A percentile compares a stretch with the other conserved stretches of the same genome.
These are phyloP conservation scores for Cytospora leucostoma DNA, from an alignment of 2,329 filamentous ascomycete genomes.

Conservation along the genomic window DNA sequence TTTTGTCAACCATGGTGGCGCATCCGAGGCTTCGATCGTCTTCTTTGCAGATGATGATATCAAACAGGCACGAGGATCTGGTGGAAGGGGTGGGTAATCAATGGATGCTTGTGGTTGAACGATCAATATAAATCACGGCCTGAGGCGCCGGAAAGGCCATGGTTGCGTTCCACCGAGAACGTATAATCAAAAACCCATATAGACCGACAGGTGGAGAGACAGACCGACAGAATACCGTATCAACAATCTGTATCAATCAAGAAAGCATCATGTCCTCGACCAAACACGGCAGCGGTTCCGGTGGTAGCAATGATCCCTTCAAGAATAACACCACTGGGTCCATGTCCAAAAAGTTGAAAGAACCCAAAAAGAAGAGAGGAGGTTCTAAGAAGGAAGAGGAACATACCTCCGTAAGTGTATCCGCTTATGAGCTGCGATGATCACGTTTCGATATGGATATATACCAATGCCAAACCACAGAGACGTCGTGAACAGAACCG, in stretches of 20 bases:
- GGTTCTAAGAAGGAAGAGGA: conserved; percentile 26
- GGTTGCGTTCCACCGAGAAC: not conserved
- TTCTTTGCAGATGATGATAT: not conserved
- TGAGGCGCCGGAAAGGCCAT: not conserved
- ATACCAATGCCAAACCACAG: not conserved
- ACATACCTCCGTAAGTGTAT: conserved; percentile 15
- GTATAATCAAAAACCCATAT: not conserved
- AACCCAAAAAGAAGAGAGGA: conserved; percentile 26
- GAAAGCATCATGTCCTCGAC: conserved; percentile 16
- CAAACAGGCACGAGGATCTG: not conserved
- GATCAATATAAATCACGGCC: not conserved
- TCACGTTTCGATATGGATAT: no score
- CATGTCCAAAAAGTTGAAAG: conserved; percentile 27
- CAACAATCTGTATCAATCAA: not conserved
- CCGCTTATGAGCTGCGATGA: no score
- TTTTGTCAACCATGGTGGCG: not conserved
- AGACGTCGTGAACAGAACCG: conserved; percentile 23
- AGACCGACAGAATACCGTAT: not conserved
- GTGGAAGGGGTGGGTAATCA: no score
- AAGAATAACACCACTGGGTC: conserved; percentile 23
- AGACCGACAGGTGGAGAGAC: not conserved
- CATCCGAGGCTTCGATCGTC: not conserved
- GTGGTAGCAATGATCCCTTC: conserved; percentile 23
- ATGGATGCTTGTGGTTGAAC: not conserved
- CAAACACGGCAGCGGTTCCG: conserved; percentile 22